These are phyloP conservation scores for Euphorbia pulcherrima DNA, from an alignment of 345 rosid species.

Conservation along the genomic window DNA sequence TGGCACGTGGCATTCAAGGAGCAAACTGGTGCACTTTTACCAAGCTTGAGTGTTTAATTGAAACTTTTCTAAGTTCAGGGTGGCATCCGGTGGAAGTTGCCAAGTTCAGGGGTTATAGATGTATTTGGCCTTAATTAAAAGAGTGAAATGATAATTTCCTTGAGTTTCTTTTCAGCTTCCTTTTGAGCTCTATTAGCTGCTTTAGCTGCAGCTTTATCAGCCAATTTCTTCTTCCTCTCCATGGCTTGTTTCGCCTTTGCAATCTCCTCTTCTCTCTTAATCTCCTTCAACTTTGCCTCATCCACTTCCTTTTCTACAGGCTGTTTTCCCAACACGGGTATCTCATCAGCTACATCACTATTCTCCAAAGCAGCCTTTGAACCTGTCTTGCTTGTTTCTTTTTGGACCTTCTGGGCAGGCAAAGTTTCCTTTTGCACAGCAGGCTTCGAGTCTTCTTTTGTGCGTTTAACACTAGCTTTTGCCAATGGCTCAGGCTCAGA, in stretches of 20 bases:
- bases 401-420: conserved; percentile 34
- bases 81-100: too few species aligned
- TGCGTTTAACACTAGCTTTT: conserved; percentile 49
- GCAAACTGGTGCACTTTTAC: too few species aligned
- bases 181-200: conserved; percentile 84
- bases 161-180: conserved; percentile 88
- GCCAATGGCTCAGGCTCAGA: conserved; percentile 34
- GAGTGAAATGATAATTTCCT: conserved; percentile 47
- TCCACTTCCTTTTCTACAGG: conserved; percentile 41
- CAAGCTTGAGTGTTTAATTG: too few species aligned
- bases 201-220: conserved; percentile 87
- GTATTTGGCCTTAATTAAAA: too few species aligned
- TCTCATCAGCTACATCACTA: conserved; percentile 33
- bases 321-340: conserved; percentile 32
- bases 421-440: conserved; percentile 39
- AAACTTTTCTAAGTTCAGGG: too few species aligned
- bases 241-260: conserved; percentile 81
- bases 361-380: conserved; percentile 35
- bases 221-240: conserved; percentile 94
- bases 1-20: too few species aligned
- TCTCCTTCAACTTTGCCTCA: conserved; percentile 68
- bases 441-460: conserved; percentile 59
- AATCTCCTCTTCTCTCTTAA: conserved; percentile 80
- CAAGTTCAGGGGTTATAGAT: too few species aligned
- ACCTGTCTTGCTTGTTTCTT: conserved; percentile 39